These are phyloP conservation scores for Exophiala viscosa DNA, from an alignment of 2,329 filamentous ascomycete genomes.

Conservation along the genomic window DNA sequence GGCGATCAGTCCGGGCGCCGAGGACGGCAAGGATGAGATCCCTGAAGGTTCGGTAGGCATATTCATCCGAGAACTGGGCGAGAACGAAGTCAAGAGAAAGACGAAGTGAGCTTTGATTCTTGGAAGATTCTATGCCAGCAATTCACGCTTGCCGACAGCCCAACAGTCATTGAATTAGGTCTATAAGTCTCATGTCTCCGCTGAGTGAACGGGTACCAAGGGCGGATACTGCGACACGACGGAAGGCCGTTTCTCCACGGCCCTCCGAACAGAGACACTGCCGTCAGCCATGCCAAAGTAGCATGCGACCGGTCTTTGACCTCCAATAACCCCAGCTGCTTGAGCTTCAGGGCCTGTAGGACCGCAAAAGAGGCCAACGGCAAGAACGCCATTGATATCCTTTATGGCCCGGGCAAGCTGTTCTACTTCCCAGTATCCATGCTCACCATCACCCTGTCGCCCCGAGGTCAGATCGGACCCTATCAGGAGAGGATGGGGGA, in stretches of 20 bases:
- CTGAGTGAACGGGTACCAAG: constrained; percentile 20
- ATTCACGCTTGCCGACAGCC: neutral
- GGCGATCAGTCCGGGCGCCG: constrained; percentile 74
- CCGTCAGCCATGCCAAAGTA: constrained; percentile 92
- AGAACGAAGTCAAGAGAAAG: constrained; percentile 85
- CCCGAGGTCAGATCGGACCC: constrained; percentile 50
- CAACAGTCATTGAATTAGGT: constrained; percentile 1
- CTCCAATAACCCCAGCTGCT: constrained; percentile 59
- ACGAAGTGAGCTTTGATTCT: constrained; percentile 57
- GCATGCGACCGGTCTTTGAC: constrained; percentile 86
- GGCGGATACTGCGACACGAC: constrained; percentile 26
- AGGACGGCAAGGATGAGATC: constrained; percentile 74
- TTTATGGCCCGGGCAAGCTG: constrained; percentile 71
- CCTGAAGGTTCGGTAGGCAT: constrained; percentile 71
- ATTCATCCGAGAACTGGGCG: constrained; percentile 76
- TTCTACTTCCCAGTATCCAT: constrained; percentile 76
- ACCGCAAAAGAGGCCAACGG: constrained; percentile 87
- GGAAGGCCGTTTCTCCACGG: constrained; percentile 31
- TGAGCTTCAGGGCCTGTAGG: constrained; percentile 69
- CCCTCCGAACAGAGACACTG: constrained; percentile 55
- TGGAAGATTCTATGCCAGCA: no score
- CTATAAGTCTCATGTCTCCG: constrained; percentile 12
- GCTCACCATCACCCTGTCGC: constrained; percentile 52
- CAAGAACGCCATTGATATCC: constrained; percentile 78
- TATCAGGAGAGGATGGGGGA: constrained; percentile 65